Percentiles rank a stretch among this genome's conserved stretches.
Evolutionary conservation across 2,329 filamentous ascomycete genomes (phyloP).

Genomic region (Aphanocladium album): DNA sequence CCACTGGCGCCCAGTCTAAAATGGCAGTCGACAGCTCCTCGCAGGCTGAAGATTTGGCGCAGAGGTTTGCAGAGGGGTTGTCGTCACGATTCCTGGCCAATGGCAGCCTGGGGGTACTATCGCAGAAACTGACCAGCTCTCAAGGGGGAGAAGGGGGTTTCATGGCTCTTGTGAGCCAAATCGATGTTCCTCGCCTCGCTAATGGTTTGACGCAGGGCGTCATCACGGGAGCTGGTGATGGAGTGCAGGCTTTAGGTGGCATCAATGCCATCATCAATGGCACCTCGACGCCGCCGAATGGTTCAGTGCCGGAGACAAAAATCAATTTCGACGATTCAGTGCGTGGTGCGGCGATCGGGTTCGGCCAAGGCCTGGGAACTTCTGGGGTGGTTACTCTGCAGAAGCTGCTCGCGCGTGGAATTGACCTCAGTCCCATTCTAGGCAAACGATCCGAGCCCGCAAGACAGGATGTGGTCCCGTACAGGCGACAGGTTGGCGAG

Average conservation of each 20-base stretch:
- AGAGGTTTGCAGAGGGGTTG: constrained; percentile 24
- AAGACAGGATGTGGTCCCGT: not conserved
- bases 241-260: constrained; percentile 28
- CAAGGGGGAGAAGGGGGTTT: constrained; percentile 12
- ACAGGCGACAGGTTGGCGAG: not conserved
- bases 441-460: not conserved
- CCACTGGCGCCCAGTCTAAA: too few relatives aligned
- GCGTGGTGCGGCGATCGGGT: constrained; percentile 29
- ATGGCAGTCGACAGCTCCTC: constrained; percentile 9
- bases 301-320: constrained; percentile 19
- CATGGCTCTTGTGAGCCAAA: constrained; percentile 12
- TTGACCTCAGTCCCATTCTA: constrained; percentile 11
- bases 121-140: constrained; percentile 10
- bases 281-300: constrained; percentile 19
- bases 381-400: constrained; percentile 28
- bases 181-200: constrained; percentile 25
- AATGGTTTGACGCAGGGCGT: constrained; percentile 32
- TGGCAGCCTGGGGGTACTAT: constrained; percentile 24
- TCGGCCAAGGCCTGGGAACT: constrained; percentile 30
- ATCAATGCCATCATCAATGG: constrained; percentile 27
- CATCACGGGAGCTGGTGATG: constrained; percentile 29
- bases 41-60: constrained; percentile 19
- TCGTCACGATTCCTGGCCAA: constrained; percentile 28
- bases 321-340: constrained; percentile 30
- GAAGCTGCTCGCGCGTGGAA: constrained; percentile 22